phyloP scores from a whole-genome alignment of 2,329 filamentous ascomycete species.

The Paecilomyces formosus region DNA sequence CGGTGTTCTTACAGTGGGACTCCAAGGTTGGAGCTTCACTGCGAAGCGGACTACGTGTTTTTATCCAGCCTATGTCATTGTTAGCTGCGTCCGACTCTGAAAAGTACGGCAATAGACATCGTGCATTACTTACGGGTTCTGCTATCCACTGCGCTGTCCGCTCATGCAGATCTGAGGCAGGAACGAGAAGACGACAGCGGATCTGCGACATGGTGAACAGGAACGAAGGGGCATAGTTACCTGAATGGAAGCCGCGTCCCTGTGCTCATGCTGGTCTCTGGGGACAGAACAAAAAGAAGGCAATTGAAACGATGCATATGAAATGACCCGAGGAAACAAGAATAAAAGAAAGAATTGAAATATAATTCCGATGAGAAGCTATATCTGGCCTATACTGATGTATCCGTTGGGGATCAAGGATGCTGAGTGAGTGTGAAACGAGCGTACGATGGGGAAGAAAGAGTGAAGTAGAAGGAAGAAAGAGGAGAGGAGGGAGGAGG shows the following conservation, averaged over 20 bases:
- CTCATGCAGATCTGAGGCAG: conserved; percentile 6
- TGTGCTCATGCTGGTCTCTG: neutral
- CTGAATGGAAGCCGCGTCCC: neutral
- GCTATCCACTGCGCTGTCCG: conserved; percentile 13
- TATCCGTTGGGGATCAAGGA: neutral
- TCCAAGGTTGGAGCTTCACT: conserved; percentile 1
- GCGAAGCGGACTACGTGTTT: conserved; percentile 4
- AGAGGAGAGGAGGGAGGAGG: neutral
- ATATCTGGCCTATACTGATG: neutral
- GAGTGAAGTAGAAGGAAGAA: neutral
- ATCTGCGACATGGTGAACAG: neutral
- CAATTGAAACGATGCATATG: neutral
- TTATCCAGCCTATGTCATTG: conserved; percentile 8
- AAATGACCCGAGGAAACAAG: too few relatives aligned
- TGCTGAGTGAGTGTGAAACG: neutral
- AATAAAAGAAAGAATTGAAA: neutral
- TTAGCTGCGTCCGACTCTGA: neutral
- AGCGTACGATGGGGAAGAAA: neutral
- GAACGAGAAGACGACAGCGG: neutral
- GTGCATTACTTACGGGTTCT: conserved; percentile 11
- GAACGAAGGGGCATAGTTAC: neutral
- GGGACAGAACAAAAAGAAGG: neutral
- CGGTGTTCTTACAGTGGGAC: neutral
- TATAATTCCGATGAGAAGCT: neutral
- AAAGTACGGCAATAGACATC: neutral